A percentile compares a stretch with the other conserved stretches of the same genome.
phyloP scores from a whole-genome alignment of 148 eudicot species.

The Talinum fruticosum region DNA sequence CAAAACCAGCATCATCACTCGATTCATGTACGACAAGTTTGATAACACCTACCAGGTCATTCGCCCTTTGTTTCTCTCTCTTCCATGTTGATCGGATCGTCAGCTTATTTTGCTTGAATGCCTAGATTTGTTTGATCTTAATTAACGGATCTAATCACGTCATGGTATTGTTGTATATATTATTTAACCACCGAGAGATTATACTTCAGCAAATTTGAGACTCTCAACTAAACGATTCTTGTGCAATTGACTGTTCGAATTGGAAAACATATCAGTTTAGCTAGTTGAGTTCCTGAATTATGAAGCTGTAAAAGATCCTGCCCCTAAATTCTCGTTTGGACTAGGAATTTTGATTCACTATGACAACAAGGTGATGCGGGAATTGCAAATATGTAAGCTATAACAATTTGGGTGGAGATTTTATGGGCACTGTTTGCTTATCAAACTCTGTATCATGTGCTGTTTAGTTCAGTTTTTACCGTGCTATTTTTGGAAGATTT shows the following conservation, averaged over 20 bases:
- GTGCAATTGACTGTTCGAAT: not conserved
- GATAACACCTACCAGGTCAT: constrained; percentile 49
- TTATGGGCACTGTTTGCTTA: not conserved
- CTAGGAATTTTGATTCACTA: not conserved
- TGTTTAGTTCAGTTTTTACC: too few species aligned
- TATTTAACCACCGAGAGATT: not conserved
- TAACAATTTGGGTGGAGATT: too few species aligned
- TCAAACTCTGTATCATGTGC: too few species aligned
- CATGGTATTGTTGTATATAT: not conserved
- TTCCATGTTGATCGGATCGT: constrained; percentile 9
- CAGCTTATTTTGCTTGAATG: not conserved
- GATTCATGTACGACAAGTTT: constrained; percentile 53
- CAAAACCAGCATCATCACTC: constrained; percentile 52
- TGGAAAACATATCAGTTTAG: not conserved
- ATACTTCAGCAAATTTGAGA: not conserved
- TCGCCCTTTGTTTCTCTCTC: not conserved
- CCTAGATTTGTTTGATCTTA: constrained; percentile 10
- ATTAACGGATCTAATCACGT: constrained; percentile 18
- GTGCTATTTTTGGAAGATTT: too few species aligned
- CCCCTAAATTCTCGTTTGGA: not conserved
- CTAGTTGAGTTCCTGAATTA: not conserved
- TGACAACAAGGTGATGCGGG: not conserved
- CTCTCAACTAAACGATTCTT: not conserved
- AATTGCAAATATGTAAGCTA: not conserved
- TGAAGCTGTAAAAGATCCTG: not conserved